These are phyloP conservation scores for Aspergillus uvarum DNA, from an alignment of 2,329 filamentous ascomycete species.

Conservation along the genomic window DNA sequence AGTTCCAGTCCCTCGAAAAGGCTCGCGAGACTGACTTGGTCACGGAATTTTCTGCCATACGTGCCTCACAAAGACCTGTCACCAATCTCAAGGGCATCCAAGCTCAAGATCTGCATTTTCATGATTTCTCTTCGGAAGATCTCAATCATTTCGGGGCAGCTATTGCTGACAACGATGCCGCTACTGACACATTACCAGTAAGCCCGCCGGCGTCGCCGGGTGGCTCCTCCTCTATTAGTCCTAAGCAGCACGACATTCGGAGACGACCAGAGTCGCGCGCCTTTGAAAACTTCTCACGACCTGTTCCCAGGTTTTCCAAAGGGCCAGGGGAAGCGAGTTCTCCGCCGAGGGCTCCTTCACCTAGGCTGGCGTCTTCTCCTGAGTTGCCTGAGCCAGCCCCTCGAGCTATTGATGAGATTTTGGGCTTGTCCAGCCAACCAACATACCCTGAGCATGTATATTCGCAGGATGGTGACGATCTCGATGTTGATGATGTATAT, in stretches of 20 bases:
- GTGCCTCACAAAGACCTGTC: constrained; percentile 53
- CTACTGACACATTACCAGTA: constrained; percentile 17
- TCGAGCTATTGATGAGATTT: constrained; percentile 43
- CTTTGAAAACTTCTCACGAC: constrained; percentile 58
- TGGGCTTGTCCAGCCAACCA: constrained; percentile 34
- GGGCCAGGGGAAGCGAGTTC: constrained; percentile 40
- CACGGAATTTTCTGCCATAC: constrained; percentile 55
- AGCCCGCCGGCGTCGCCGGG: constrained; percentile 36
- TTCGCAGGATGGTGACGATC: constrained; percentile 21
- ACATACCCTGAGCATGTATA: constrained; percentile 35
- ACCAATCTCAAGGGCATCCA: constrained; percentile 54
- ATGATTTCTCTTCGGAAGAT: constrained; percentile 36
- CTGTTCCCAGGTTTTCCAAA: constrained; percentile 44
- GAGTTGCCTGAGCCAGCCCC: constrained; percentile 37
- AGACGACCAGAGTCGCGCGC: constrained; percentile 37
- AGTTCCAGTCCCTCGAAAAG: constrained; percentile 54
- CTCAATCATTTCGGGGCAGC: constrained; percentile 23
- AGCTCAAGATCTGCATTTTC: constrained; percentile 48
- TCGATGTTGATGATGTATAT: constrained; percentile 16
- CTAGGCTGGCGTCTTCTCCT: constrained; percentile 29
- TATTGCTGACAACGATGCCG: constrained; percentile 24
- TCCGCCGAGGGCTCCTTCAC: constrained; percentile 40
- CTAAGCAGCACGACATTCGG: constrained; percentile 22
- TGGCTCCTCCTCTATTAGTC: constrained; percentile 26
- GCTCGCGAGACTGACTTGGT: constrained; percentile 53